Conservation (phyloP, 2,329 filamentous ascomycete species). For the Colletotrichum somersetense region DNA sequence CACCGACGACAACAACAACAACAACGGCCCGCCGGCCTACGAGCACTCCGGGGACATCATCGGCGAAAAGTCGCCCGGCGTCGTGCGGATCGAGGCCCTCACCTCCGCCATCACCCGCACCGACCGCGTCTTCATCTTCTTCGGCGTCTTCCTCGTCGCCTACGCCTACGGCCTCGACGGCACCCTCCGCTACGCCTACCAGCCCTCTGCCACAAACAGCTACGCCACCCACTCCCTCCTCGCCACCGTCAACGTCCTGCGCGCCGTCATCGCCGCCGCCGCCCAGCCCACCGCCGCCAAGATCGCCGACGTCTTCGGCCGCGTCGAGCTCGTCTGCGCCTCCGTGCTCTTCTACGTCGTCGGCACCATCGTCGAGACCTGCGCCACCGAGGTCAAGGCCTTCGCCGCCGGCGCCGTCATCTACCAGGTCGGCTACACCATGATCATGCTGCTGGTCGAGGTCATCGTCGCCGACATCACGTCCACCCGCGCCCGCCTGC, state of each 20-base stretch:
- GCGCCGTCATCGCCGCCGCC: conserved; percentile 70
- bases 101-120: conserved; percentile 62
- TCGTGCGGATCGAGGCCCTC: conserved; percentile 70
- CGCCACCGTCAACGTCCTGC: conserved; percentile 69
- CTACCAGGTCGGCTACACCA: conserved; percentile 75
- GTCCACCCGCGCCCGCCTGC: conserved; percentile 70
- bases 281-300: conserved; percentile 69
- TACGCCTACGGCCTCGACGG: conserved; percentile 75
- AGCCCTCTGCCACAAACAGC: conserved; percentile 65
- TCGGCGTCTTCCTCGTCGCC: conserved; percentile 71
- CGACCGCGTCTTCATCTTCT: conserved; percentile 70
- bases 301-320: conserved; percentile 73
- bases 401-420: conserved; percentile 71
- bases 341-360: conserved; percentile 72
- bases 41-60: conserved; percentile 41
- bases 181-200: conserved; percentile 67
- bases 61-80: conserved; percentile 61
- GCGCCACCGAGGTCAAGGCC: conserved; percentile 59
- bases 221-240: conserved; percentile 67
- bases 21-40: background rate
- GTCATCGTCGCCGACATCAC: conserved; percentile 75
- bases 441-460: conserved; percentile 71
- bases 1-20: background rate
- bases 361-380: conserved; percentile 69
- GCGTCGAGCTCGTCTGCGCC: conserved; percentile 68